Base-by-base conservation (phyloP, 2,329 filamentous ascomycete species). In the Aspergillus sp. region DNA sequence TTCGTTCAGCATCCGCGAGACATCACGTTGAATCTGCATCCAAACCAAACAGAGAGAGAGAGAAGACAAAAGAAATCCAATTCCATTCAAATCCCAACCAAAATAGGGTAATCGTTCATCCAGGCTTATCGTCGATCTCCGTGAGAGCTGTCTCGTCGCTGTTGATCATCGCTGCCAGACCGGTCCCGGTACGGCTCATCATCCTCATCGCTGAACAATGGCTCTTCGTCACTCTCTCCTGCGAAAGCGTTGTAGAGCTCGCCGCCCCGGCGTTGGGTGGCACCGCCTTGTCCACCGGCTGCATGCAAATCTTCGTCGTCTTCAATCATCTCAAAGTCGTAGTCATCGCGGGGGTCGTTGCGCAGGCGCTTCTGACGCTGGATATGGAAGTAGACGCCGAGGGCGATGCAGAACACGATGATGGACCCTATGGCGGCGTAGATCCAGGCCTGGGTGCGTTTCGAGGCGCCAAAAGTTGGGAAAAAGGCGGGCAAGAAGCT, bases 181-280 rank as follows among this genome's bases (percentile, higher is more conserved):
- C 67, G 69, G 59, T 77, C 74, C 52, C 62, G 69, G 56, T 77
- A 77, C 3, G 72, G 69, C n/a, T 67, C 73, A 45, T 73, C 73
- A 31, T 78, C 79, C 3, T 73, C 74, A 45, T 76, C 77, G 64
- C 78, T 82, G 61, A 85, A 78, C 46, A 86, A 52, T 36, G 65
- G 69, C 60, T 90, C 87, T 57, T 91, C 90, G 58, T 95, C 93
- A 59, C 94, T 94, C 55, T 92, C 94, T 16, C 91, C 93, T 0
- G 95, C 95, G 82, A 99, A 99, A 4, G 95, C 95, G 80, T 99
- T 95, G 74, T 99, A 99, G 49, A 99, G 80, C 79, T 98, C 94
- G 29, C 94, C 92, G 2, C 92, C 95, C 20, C 79, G 76, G 53
- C 91, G 81, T 65, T 81, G 73, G 74, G 77, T 83, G 67, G 73